Base-by-base conservation (phyloP, 2,329 filamentous ascomycete species). In the Epichloe scottii region DNA sequence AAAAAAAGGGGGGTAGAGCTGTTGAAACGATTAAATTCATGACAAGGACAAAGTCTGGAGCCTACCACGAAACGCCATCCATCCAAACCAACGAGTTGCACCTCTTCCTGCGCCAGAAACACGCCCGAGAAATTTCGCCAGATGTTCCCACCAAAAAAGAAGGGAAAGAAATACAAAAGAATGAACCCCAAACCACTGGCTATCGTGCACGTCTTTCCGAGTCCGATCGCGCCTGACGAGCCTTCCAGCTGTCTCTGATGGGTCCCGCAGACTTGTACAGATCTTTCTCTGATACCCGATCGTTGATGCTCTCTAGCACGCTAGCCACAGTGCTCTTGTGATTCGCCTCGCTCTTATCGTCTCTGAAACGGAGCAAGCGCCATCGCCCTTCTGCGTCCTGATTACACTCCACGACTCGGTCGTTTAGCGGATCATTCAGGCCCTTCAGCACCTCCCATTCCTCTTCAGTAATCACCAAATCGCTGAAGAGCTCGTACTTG, bases 311-410 rank as follows among this genome's bases (percentile, higher is more conserved):
- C 57, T 91, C 84, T 53, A 96, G 76, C 4, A 98, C 93, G 63
- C 86, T 94, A 26, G 82, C 74, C 1, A 96, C 88, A 0, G 87
- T 91, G 17, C 74, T 82, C 53, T 87, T 84, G 67, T 97, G 90
- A 62, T 98, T 98, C 0, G 87, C 89, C 58, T 95, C 85, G 30
- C 75, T 73, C 70, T 98, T 98, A 68, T 98, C 93, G 61, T 97
- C 90, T 49, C 93, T 79, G 67, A 96, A 91, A 33, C 90, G 82
- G 59, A 93, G 84, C 65, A 88, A 87, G 52, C 89, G 81, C 93
- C 93, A 98, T 21, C 83, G 74, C 17, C 79, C 79, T 52, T 82
- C 67, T 2, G 80, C 73, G 62, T 95, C 89, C 68, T 89, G 81
- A 62, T 82, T 89, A 64, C 89, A 96, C 69, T 98, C 93, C 50